Conservation (phyloP, 2,329 filamentous ascomycete species). For the Fusarium circinatum region DNA sequence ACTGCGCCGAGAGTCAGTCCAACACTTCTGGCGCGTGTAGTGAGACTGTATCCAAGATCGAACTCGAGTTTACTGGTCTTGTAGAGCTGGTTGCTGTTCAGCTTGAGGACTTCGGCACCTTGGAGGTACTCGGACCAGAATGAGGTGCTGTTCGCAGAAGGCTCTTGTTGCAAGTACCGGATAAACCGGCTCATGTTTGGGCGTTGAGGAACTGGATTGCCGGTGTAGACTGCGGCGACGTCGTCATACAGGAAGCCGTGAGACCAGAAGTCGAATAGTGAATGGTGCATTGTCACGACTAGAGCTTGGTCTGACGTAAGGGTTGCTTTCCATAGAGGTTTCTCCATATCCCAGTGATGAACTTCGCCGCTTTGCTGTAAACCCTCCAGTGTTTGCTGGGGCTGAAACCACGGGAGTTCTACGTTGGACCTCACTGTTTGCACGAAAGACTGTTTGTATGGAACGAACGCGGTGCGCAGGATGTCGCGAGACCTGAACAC, state of each 20-base stretch:
- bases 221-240: slow-evolving; percentile 8
- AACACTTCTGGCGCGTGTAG: background rate
- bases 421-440: background rate
- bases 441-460: slow-evolving; percentile 5
- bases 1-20: slow-evolving; percentile 14
- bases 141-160: background rate
- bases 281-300: slow-evolving; percentile 47
- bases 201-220: background rate
- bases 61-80: background rate
- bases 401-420: background rate
- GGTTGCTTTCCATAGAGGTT: background rate
- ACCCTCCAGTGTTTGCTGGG: background rate
- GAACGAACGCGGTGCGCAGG: slow-evolving; percentile 29
- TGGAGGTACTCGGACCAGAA: slow-evolving; percentile 13
- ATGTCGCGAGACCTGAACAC: slow-evolving; percentile 23
- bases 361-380: background rate
- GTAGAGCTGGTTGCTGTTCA: slow-evolving; percentile 5
- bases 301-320: slow-evolving; percentile 6
- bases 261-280: slow-evolving; percentile 49
- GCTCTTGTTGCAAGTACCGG: background rate
- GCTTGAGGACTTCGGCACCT: background rate
- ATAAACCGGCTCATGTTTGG: slow-evolving; percentile 6
- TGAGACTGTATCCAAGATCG: background rate
- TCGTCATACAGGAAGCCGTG: slow-evolving; percentile 45
- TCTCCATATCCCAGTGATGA: background rate